These are phyloP conservation scores for Fusarium verrucosum DNA, from an alignment of 2,329 filamentous ascomycete species.

Conservation along the genomic window DNA sequence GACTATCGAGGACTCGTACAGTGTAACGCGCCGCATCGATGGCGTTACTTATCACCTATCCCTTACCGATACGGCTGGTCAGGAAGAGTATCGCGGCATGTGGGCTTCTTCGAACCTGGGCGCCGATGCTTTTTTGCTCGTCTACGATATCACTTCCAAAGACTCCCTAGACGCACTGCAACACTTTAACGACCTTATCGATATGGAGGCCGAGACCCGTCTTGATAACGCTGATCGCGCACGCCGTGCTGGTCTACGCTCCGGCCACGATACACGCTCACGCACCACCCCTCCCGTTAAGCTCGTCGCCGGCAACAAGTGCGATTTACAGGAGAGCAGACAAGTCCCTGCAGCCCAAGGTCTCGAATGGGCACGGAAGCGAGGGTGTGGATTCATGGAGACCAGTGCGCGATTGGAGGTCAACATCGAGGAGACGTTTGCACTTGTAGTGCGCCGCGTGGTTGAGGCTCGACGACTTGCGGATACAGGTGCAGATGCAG, in stretches of 20 bases:
- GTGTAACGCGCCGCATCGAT: slow-evolving; percentile 81
- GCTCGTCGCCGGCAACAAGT: slow-evolving; percentile 88
- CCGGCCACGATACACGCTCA: slow-evolving; percentile 49
- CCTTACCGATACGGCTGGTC: slow-evolving; percentile 86
- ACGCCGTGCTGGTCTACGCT: slow-evolving; percentile 53
- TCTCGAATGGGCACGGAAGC: slow-evolving; percentile 77
- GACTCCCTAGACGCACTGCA: slow-evolving; percentile 75
- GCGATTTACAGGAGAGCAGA: slow-evolving; percentile 76
- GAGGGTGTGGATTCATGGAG: slow-evolving; percentile 88
- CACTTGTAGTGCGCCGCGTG: slow-evolving; percentile 70
- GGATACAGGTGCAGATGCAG: slow-evolving; percentile 56
- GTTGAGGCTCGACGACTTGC: slow-evolving; percentile 65
- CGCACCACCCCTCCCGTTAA: slow-evolving; percentile 76
- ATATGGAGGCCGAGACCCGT: slow-evolving; percentile 79
- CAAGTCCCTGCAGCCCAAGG: slow-evolving; percentile 75
- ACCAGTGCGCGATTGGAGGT: slow-evolving; percentile 85
- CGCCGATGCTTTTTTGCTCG: slow-evolving; percentile 84
- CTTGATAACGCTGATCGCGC: slow-evolving; percentile 69
- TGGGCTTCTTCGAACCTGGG: slow-evolving; percentile 82
- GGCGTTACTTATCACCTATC: slow-evolving; percentile 81
- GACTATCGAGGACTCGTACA: slow-evolving; percentile 86
- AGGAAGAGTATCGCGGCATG: slow-evolving; percentile 89
- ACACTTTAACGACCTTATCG: slow-evolving; percentile 84
- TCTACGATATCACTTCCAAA: slow-evolving; percentile 83
- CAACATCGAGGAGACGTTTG: slow-evolving; percentile 91